Evolutionary conservation across 2,329 filamentous ascomycete species (phyloP).

Genomic region (Aulographum hederae): DNA sequence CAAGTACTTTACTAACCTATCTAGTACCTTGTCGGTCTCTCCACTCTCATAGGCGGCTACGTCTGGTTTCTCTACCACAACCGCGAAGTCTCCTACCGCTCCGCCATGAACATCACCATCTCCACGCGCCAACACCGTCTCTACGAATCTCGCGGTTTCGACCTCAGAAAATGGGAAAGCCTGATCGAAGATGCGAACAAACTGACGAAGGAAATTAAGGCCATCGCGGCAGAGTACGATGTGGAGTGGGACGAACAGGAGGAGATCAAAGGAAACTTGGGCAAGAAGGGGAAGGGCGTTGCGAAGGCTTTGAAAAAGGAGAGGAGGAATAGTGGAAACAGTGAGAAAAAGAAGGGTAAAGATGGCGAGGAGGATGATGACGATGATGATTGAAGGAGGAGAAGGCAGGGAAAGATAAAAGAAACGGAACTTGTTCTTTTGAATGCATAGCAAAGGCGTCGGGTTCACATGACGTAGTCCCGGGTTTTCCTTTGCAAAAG

Average conservation of each 20-base stretch:
- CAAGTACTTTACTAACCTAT: too few species aligned
- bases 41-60: constrained; percentile 75
- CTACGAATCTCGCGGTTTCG: constrained; percentile 59
- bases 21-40: constrained; percentile 73
- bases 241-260: constrained; percentile 70
- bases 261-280: constrained; percentile 23
- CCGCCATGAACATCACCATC: constrained; percentile 74
- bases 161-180: constrained; percentile 58
- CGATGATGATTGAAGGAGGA: constrained; percentile 7
- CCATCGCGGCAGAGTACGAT: constrained; percentile 70
- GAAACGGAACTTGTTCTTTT: too few species aligned
- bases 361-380: constrained; percentile 19
- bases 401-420: not conserved
- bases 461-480: too few species aligned
- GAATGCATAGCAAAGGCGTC: too few species aligned
- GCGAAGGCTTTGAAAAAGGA: constrained; percentile 33
- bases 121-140: constrained; percentile 57
- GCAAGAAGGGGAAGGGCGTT: constrained; percentile 45
- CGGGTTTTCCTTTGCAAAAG: too few species aligned
- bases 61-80: constrained; percentile 91
- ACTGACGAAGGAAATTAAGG: constrained; percentile 48
- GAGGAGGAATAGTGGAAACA: constrained; percentile 19
- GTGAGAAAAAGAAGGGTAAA: constrained; percentile 14
- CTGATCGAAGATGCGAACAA: constrained; percentile 17
- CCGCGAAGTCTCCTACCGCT: constrained; percentile 70